Evolutionary conservation across 257 asterid genomes (phyloP), one percentile per base, ranked within the genome.

Genomic region (Solanum microdontum): DNA sequence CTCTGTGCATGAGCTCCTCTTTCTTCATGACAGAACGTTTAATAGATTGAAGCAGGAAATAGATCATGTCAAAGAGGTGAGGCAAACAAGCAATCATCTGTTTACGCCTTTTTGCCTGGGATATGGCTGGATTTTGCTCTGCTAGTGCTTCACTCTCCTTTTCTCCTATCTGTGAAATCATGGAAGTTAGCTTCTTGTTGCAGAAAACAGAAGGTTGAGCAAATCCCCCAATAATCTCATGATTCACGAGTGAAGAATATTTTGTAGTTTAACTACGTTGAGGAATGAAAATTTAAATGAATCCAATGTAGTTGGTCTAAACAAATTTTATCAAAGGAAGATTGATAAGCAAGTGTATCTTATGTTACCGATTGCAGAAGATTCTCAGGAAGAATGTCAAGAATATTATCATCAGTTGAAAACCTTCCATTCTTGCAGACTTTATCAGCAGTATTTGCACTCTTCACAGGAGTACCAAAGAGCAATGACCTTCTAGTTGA

Each of bases 71-170:
- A 66, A 96, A 96, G 37, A 94, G 89, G 92, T 92, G 94, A 0
- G 98, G 98, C 55, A 95, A 85, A 84, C 92, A 33, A 3, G 96
- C 95, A 60, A 95, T 91, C 94, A 93, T 94, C 90, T 93, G 90
- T 55, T 84, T 86, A n/a, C 97, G 90, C 92, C 93, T 39, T 91
- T 93, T 96, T 84, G 98, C 98, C 88, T 92, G 97, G 48, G 99
- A 93, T 91, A 95, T 94, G n/a, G 98, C 95, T 83, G 99, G 98
- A 87, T 93, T 95, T 88, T 86, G 87, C 90, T 96, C 97, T 82
- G 80, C 40, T 72, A 85, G 55, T 32, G 91, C 91, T 87, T 88
- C 82, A 80, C 89, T 92, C 92, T 93, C 98, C 72, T 94, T 96
- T 88, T 94, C 98, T 91, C 84, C 90, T 83, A 95, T 95, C 99